A percentile compares a stretch with the other conserved stretches of the same genome.
phyloP scores from a whole-genome alignment of 768 basidiomycete genomes.

The Leccinum disarticulatum region DNA sequence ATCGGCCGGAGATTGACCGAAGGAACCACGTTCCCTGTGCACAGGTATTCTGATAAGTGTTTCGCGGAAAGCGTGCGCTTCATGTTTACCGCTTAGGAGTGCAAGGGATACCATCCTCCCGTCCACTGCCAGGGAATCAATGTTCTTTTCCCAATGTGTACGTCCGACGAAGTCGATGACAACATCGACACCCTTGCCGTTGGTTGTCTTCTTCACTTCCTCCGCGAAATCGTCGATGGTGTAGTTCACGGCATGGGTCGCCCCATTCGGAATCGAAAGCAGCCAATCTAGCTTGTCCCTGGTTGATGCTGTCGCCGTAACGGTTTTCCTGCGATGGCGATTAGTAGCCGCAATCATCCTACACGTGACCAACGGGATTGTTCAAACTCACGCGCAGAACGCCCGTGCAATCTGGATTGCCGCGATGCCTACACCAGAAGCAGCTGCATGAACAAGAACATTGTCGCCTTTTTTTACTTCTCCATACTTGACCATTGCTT shows the following conservation, averaged over 20 bases:
- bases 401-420: conserved; percentile 83
- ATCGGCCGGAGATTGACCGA: conserved; percentile 62
- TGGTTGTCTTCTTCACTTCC: conserved; percentile 67
- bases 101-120: conserved; percentile 73
- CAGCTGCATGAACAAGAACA: conserved; percentile 88
- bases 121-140: conserved; percentile 66
- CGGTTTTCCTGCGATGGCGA: conserved; percentile 47
- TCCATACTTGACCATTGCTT: conserved; percentile 65
- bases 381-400: conserved; percentile 63
- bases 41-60: conserved; percentile 19
- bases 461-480: conserved; percentile 67
- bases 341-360: conserved; percentile 7
- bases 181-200: conserved; percentile 73
- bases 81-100: conserved; percentile 57
- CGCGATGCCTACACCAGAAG: conserved; percentile 86
- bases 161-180: conserved; percentile 84
- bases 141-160: conserved; percentile 71
- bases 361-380: not conserved
- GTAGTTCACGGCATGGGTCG: conserved; percentile 82
- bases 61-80: conserved; percentile 16
- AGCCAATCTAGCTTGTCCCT: conserved; percentile 81
- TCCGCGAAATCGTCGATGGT: conserved; percentile 78
- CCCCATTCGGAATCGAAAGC: conserved; percentile 60
- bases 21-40: conserved; percentile 50
- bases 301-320: conserved; percentile 86